A percentile compares a stretch with the other conserved stretches of the same genome.
Conservation (phyloP, 148 eudicot genomes). For the Dianthus caryophyllus region DNA sequence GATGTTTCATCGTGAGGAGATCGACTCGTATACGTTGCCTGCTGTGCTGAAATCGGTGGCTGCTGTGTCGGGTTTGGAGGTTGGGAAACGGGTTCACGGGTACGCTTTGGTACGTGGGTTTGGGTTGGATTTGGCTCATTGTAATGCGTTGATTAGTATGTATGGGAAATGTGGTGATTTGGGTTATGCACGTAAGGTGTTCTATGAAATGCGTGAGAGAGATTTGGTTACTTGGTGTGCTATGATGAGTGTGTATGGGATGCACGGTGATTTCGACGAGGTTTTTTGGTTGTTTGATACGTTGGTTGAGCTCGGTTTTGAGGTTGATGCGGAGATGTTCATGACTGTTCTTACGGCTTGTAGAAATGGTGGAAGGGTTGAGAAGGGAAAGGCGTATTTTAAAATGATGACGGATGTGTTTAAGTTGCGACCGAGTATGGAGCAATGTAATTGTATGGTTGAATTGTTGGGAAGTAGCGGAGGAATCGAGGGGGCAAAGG, state of each 20-base stretch:
- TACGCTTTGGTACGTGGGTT: constrained; percentile 37
- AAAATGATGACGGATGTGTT: constrained; percentile 40
- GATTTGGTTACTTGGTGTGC: constrained; percentile 43
- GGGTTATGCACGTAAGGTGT: constrained; percentile 35
- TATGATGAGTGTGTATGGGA: constrained; percentile 46
- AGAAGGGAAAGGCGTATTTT: constrained; percentile 44
- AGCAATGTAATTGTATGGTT: constrained; percentile 63
- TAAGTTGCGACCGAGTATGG: constrained; percentile 34
- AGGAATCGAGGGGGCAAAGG: constrained; percentile 40
- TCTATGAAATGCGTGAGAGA: constrained; percentile 33
- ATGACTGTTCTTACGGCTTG: constrained; percentile 44
- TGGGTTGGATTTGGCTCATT: constrained; percentile 33
- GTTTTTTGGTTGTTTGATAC: constrained; percentile 38
- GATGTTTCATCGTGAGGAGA: constrained; percentile 25
- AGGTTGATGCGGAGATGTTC: constrained; percentile 38
- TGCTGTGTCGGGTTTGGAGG: constrained; percentile 24
- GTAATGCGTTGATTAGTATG: constrained; percentile 49
- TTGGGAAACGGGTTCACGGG: constrained; percentile 37
- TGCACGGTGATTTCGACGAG: constrained; percentile 35
- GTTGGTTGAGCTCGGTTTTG: constrained; percentile 33
- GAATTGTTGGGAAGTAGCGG: constrained; percentile 58
- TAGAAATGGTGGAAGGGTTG: constrained; percentile 45
- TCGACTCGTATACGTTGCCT: constrained; percentile 43
- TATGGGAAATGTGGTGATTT: constrained; percentile 42
- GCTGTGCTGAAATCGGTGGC: constrained; percentile 41